These are phyloP conservation scores for Phytophthora cactorum DNA, from an alignment of 352 stramenopile genomes.

Conservation along the genomic window DNA sequence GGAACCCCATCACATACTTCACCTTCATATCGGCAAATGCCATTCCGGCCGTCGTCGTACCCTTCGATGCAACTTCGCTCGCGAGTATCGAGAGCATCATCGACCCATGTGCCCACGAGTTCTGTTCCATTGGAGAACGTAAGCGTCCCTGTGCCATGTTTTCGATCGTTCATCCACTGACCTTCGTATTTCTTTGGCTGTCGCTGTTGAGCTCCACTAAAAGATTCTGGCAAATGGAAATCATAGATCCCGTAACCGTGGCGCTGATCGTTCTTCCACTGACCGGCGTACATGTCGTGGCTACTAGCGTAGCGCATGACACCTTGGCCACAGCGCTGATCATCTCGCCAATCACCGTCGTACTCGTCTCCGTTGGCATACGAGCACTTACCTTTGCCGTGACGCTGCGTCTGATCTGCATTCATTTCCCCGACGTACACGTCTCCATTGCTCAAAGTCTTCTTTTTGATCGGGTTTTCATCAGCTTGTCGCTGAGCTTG, in stretches of 20 bases:
- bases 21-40: constrained; percentile 55
- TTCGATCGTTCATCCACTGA: constrained; percentile 65
- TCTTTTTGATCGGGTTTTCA: constrained; percentile 51
- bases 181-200: constrained; percentile 71
- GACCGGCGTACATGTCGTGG: constrained; percentile 56
- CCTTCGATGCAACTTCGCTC: constrained; percentile 42
- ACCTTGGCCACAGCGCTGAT: constrained; percentile 55
- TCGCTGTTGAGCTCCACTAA: constrained; percentile 5
- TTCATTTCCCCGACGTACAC: constrained; percentile 79
- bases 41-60: constrained; percentile 57
- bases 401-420: constrained; percentile 35
- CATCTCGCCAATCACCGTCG: constrained; percentile 70
- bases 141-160: constrained; percentile 65
- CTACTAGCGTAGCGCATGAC: constrained; percentile 53
- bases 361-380: constrained; percentile 65
- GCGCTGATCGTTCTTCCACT: constrained; percentile 54
- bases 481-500: constrained; percentile 27
- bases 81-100: constrained; percentile 21
- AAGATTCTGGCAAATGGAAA: constrained; percentile 11
- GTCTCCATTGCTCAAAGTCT: constrained; percentile 61
- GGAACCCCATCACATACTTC: constrained; percentile 50
- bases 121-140: constrained; percentile 61
- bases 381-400: constrained; percentile 69
- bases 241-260: constrained; percentile 65
- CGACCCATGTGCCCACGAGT: constrained; percentile 47